These are phyloP conservation scores for Candida montana DNA, from an alignment of 805 yeast genomes.

Conservation along the genomic window DNA sequence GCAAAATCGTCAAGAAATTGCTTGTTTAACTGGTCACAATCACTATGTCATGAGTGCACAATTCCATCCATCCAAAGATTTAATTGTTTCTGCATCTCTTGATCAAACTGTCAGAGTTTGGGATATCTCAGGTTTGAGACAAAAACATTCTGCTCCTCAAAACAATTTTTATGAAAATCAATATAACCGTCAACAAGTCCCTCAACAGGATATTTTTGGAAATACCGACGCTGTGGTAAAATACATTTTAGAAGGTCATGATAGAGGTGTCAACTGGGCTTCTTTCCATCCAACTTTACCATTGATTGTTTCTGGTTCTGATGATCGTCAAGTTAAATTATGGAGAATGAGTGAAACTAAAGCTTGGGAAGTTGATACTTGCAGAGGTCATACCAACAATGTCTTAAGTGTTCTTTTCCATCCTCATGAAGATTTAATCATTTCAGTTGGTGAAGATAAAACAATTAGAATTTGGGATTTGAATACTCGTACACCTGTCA, in stretches of 20 bases:
- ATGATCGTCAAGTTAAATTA: conserved; percentile 88
- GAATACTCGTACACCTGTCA: conserved; percentile 87
- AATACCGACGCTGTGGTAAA: conserved; percentile 91
- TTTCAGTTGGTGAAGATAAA: conserved; percentile 94
- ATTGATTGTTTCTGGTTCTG: conserved; percentile 91
- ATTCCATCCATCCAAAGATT: conserved; percentile 93
- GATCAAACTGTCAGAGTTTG: conserved; percentile 99
- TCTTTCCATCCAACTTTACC: conserved; percentile 96
- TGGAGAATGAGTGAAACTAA: conserved; percentile 98
- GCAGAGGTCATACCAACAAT: conserved; percentile 95
- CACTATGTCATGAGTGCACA: conserved; percentile 98
- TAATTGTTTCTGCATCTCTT: conserved; percentile 90
- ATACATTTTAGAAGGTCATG: conserved; percentile 95
- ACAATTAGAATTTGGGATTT: conserved; percentile 96
- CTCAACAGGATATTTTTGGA: conserved; percentile 92
- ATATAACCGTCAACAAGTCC: conserved; percentile 48
- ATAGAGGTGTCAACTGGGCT: conserved; percentile 98
- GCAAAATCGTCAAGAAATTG: conserved; percentile 97
- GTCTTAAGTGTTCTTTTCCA: conserved; percentile 88
- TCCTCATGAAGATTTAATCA: conserved; percentile 85
- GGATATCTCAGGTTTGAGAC: conserved; percentile 94
- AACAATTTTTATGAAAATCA: conserved; percentile 39
- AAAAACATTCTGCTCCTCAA: conserved; percentile 88
- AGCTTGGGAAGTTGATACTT: conserved; percentile 99
- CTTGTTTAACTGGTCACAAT: conserved; percentile 95